Evolutionary conservation across 306 rosid genomes (phyloP), one percentile per base, ranked within the genome.

Genomic region (Luffa acutangula): DNA sequence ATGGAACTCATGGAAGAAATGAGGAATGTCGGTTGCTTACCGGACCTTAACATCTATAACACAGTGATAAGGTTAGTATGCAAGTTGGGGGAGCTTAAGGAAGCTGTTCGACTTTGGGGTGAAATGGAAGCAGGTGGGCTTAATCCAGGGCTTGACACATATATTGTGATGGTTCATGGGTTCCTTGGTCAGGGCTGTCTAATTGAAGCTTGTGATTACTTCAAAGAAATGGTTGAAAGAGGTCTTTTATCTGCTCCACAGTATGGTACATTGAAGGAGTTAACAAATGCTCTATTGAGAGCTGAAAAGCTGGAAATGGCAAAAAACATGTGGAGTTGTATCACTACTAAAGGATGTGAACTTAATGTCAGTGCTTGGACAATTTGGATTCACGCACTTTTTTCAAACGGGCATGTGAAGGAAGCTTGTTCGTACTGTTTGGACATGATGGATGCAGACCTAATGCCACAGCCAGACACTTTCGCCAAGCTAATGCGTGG

Each of bases 381-480:
- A 51, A 91, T 93, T 65, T 93, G 97, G 97, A 91, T 93, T 85
- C 96, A 91, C 72, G 90, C 93, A 4, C 87, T 93, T 80, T 93
- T 85, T 80, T 85, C 91, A n/a, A 91, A 85, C 74, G 97, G 96
- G 77, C 93, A 89, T 82, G 92, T 91, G 83, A 90, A 89, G 83
- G 96, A 91, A 88, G 97, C 97, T 67, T 93, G 98, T 80, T 88
- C 97, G 0, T 87, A 84, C 63, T 89, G 98, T 79, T 79, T 93
- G 81, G 95, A 91, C 87, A 93, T 87, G 95, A 90, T 90, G 93
- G 98, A 93, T 36, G 83, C 84, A 5, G 94, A 85, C 57, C 80
- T 89, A 77, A 90, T 93, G 97, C 95, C 93, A 5, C 94, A 90
- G 71, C 90, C 97, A 5, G 92, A 90, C 85, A 93, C 97, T 60